Conservation (phyloP, 2,329 filamentous ascomycete genomes). For the Neoarthrinium moseri region DNA sequence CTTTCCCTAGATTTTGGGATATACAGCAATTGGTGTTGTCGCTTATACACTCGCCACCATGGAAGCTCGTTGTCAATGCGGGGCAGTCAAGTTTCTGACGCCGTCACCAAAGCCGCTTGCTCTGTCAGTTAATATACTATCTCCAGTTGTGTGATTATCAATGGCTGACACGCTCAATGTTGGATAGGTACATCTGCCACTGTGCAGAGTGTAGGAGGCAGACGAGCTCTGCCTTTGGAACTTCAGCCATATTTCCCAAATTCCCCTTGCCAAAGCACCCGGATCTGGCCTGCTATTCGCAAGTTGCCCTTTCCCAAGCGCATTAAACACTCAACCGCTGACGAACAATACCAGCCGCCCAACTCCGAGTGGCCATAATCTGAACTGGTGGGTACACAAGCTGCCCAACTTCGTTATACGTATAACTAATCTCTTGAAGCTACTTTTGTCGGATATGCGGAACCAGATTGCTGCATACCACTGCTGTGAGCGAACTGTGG, state of each 20-base stretch:
- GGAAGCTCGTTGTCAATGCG: slow-evolving; percentile 66
- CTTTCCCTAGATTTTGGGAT: no score
- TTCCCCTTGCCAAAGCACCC: slow-evolving; percentile 54
- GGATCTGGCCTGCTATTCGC: slow-evolving; percentile 54
- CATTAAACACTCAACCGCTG: slow-evolving; percentile 4
- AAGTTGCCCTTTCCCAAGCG: slow-evolving; percentile 8
- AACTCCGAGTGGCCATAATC: slow-evolving; percentile 53
- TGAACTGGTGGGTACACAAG: slow-evolving; percentile 50
- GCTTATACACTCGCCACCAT: slow-evolving; percentile 31
- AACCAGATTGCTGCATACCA: slow-evolving; percentile 62
- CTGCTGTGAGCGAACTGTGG: slow-evolving; percentile 41
- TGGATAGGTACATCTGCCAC: slow-evolving; percentile 61
- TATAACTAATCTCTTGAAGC: slow-evolving; percentile 28
- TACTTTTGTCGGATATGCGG: slow-evolving; percentile 69
- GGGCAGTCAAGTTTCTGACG: slow-evolving; percentile 60
- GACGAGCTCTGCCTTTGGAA: slow-evolving; percentile 65
- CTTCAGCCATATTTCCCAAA: slow-evolving; percentile 68
- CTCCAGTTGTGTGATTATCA: not conserved
- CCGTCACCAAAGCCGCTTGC: slow-evolving; percentile 58
- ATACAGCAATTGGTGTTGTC: not conserved
- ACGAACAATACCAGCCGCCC: slow-evolving; percentile 43
- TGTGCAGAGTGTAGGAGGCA: slow-evolving; percentile 66
- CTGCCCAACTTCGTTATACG: not conserved
- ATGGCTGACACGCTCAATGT: not conserved
- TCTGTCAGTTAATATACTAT: slow-evolving; percentile 28